These are phyloP conservation scores for Vigna mungo DNA, from an alignment of 306 rosid species.

Conservation along the genomic window DNA sequence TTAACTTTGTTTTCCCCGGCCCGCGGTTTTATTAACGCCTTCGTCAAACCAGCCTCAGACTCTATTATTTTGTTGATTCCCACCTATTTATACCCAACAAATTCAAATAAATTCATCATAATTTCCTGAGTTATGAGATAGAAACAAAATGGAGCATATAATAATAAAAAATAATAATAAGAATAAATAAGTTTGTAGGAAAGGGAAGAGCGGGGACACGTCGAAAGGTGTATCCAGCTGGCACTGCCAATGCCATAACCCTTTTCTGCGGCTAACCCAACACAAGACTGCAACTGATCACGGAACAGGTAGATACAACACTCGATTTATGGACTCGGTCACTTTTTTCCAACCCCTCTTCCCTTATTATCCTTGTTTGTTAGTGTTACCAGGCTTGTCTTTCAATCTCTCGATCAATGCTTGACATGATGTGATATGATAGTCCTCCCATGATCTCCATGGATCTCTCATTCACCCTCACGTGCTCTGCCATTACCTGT, in stretches of 20 bases:
- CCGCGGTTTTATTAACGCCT: slow-evolving; percentile 27
- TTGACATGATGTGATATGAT: not conserved
- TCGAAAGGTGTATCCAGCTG: slow-evolving; percentile 59
- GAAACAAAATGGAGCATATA: too few relatives aligned
- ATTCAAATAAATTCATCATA: too few relatives aligned
- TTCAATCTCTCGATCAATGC: too few relatives aligned
- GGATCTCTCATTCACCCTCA: slow-evolving; percentile 42
- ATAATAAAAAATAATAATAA: too few relatives aligned
- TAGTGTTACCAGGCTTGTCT: too few relatives aligned
- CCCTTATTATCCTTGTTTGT: not conserved
- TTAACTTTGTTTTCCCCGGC: not conserved
- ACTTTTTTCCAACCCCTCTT: not conserved
- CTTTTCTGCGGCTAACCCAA: slow-evolving; percentile 42
- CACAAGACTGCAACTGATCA: slow-evolving; percentile 22
- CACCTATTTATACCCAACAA: not conserved
- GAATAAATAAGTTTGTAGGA: too few relatives aligned
- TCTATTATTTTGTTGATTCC: not conserved
- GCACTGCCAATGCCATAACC: slow-evolving; percentile 51
- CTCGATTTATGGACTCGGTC: slow-evolving; percentile 13
- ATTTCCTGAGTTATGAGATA: too few relatives aligned
- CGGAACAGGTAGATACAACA: not conserved
- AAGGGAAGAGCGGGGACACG: slow-evolving; percentile 48
- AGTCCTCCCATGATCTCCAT: slow-evolving; percentile 18
- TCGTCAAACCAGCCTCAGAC: not conserved
- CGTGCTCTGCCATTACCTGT: slow-evolving; percentile 49